Base-by-base conservation (phyloP, 2,329 filamentous ascomycete species). In the Huntiella abstrusa region DNA sequence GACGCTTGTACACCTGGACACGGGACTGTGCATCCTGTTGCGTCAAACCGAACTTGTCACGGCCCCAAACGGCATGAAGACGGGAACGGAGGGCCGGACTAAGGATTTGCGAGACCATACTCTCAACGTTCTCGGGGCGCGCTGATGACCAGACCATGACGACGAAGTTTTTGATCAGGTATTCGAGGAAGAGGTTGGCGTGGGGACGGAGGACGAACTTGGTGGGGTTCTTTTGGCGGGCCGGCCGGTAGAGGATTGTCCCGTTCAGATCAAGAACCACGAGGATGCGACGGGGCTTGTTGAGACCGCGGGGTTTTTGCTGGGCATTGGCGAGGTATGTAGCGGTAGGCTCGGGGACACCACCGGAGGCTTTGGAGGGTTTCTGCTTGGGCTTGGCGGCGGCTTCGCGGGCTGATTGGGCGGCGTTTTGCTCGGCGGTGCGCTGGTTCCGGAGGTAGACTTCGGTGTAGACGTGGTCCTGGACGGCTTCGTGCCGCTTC, bases 111-210 rank as follows among this genome's bases (percentile, higher is more conserved):
- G 64, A 61, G 51, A 83, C 74, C 68, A 93, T 83, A 33, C 62
- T 63, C 6, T 61, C 53, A 11, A 94, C 84, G 52, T 91, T 95
- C 1, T 70, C 60, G 0, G 77, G 78, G 15, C 70, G 73, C 0
- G 88, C 86, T 5, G 84, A 93, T 1, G 88, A 93, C 86, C 88
- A 98, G 49, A 96, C 74, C 63, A 86, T 84, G 28, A 94, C 80
- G 45, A 68, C 67, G 64, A 92, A 88, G 49, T 78, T 77, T 10
- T 71, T 62, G 53, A 93, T 69, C 53, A 87, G 73, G 59, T 86
- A 84, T 22, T 69, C 56, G 3, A 96, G 63, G 59, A 98, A 95
- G 0, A 63, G 53, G 2, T 64, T 55, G 1, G 91, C 70, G 52
- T 77, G 69, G 0, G 83, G 83, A 1, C 91, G 80, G 52, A 70